phyloP scores from a whole-genome alignment of 129 eudicot species.

The Helichrysum umbraculigerum region DNA sequence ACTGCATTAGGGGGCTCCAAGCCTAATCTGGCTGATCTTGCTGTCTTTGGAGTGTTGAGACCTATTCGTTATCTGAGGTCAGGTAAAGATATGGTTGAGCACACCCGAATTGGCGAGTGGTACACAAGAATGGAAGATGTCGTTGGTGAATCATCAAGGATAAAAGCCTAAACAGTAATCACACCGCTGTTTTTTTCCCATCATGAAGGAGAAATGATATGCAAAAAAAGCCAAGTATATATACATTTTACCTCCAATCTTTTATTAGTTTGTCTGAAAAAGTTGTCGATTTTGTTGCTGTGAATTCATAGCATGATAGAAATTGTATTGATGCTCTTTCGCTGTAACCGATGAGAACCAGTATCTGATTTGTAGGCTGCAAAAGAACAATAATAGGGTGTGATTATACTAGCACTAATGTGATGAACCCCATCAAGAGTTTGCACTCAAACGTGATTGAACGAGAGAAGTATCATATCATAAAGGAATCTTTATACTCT shows the following conservation, averaged over 20 bases:
- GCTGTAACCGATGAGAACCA: conserved; percentile 17
- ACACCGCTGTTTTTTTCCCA: conserved; percentile 6
- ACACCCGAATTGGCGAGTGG: conserved; percentile 52
- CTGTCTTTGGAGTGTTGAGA: conserved; percentile 46
- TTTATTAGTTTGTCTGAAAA: conserved; percentile 20
- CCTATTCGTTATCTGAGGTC: conserved; percentile 48
- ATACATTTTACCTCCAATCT: conserved; percentile 17
- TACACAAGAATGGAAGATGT: conserved; percentile 43
- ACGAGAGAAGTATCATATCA: conserved; percentile 5
- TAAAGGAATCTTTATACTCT: not conserved
- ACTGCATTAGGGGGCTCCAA: conserved; percentile 43
- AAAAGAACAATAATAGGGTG: conserved; percentile 26
- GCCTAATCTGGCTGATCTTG: conserved; percentile 52
- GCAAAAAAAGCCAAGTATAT: conserved; percentile 27
- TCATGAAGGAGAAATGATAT: conserved; percentile 20
- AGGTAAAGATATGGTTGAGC: conserved; percentile 53
- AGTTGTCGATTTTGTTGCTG: conserved; percentile 29
- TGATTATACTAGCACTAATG: conserved; percentile 20
- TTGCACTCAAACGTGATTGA: conserved; percentile 8
- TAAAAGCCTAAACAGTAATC: conserved; percentile 26
- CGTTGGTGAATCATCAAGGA: conserved; percentile 52
- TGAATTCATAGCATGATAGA: conserved; percentile 27
- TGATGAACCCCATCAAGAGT: not conserved
- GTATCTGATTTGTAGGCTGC: conserved; percentile 17
- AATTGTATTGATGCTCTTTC: conserved; percentile 7